These are phyloP conservation scores for Blepharisma undulans DNA, from an alignment of 169 alveolate genomes.

Conservation along the genomic window DNA sequence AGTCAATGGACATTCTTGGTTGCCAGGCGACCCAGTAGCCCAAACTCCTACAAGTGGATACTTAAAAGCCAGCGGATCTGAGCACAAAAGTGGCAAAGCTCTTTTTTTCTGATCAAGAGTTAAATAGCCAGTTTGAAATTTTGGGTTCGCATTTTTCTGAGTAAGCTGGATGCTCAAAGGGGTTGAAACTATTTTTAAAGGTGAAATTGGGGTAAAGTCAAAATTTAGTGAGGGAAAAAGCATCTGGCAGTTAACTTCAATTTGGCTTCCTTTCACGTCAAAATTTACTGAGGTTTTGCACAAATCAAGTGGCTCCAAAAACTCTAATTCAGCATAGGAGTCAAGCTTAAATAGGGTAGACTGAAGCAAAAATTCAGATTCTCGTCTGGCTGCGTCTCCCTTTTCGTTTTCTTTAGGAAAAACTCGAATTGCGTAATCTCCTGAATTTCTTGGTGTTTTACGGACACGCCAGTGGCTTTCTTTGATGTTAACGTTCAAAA, in stretches of 20 bases:
- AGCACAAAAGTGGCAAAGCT: background rate
- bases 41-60: conserved; percentile 42
- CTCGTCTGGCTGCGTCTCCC: background rate
- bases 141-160: background rate
- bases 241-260: background rate
- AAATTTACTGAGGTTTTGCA: conserved; percentile 1
- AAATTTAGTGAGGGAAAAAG: background rate
- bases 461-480: background rate
- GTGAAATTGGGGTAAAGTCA: background rate
- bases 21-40: conserved; percentile 12
- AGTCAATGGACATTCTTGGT: background rate
- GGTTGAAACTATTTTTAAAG: conserved; percentile 30
- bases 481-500: background rate
- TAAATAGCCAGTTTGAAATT: conserved; percentile 30
- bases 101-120: conserved; percentile 7
- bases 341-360: background rate
- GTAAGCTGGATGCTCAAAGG: background rate
- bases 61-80: background rate
- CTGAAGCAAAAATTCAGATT: background rate
- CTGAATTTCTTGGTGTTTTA: background rate
- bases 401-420: background rate
- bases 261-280: background rate
- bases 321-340: background rate
- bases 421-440: background rate
- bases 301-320: background rate